Base-by-base conservation (phyloP, 345 rosid species). In the Lagerstroemia speciosa region DNA sequence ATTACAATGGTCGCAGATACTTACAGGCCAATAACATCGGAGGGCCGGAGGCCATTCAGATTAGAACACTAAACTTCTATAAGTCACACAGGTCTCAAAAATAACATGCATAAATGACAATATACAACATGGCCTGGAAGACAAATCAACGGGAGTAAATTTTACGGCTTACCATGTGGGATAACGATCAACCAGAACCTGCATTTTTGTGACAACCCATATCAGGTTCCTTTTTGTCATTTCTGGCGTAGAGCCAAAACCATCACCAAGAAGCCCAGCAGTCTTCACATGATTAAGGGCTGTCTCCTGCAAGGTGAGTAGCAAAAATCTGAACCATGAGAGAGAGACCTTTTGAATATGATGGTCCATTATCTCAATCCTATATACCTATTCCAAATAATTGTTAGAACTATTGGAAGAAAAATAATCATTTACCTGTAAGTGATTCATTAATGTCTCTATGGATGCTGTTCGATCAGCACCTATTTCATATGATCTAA, bases 391-490 rank as follows among this genome's bases (percentile, higher is more conserved):
- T 41, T 41, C 14, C 46, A 41, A 41, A 15, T 41, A 41, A 41
- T 41, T 15, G 11, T 41, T 19, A 48, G 22, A 48, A 48, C 16
- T 48, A 48, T 16, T 32, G 12, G 40, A 26, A 11, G 8, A 37
- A 33, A 53, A 48, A n/a, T 46, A 48, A 29, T 24, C 33, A 6
- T 62, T 3, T 78, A 92, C 99, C 91, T 95, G 99, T 50, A 95
- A 84, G 78, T 92, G 98, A 81, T 95, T 95, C 98, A 95, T 90
- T 31, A 92, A 68, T 0, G 99, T 95, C 81, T 92, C 98, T 82
- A 95, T 92, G 48, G 99, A 95, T 3, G 98, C 99, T 0, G 98
- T 83, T 32, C 92, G 92, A 78, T 95, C 99, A 31, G 99, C 99
- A 50, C 98, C 99, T 72, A 95, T 92, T 75, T 95, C 99, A 83